Conservation (phyloP, 2,329 filamentous ascomycete genomes). For the Phialocephala subalpina region DNA sequence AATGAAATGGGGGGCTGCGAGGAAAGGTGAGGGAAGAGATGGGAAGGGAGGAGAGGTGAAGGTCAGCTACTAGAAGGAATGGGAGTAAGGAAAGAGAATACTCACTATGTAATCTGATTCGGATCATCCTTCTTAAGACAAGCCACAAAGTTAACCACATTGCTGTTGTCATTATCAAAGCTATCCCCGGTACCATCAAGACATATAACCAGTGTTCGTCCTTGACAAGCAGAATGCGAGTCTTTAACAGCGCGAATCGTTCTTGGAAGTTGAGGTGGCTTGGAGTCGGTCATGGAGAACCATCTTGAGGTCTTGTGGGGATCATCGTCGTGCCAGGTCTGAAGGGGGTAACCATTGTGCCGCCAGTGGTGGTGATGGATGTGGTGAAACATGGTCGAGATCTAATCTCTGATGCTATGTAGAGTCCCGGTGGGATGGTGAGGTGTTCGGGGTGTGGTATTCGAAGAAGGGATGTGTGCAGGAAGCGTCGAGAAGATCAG, state of each 20-base stretch:
- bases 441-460: too few relatives aligned
- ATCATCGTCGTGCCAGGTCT: conserved; percentile 24
- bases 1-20: not conserved
- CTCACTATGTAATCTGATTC: conserved; percentile 19
- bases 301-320: not conserved
- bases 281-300: not conserved
- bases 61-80: too few relatives aligned
- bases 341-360: conserved; percentile 30
- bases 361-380: conserved; percentile 21
- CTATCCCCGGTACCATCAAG: conserved; percentile 55
- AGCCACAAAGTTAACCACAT: conserved; percentile 52
- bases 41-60: too few relatives aligned
- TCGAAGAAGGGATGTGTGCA: too few relatives aligned
- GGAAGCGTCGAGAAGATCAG: too few relatives aligned
- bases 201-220: conserved; percentile 44
- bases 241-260: conserved; percentile 20
- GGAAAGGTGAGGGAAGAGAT: too few relatives aligned
- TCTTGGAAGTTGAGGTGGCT: not conserved
- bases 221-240: conserved; percentile 4
- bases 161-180: conserved; percentile 52
- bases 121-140: conserved; percentile 53
- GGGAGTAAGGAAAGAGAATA: too few relatives aligned
- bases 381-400: not conserved
- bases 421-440: too few relatives aligned
- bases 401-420: too few relatives aligned